Evolutionary conservation across 352 stramenopile genomes (phyloP), one percentile per base, ranked within the genome.

Genomic region (Pythium myriotylum): DNA sequence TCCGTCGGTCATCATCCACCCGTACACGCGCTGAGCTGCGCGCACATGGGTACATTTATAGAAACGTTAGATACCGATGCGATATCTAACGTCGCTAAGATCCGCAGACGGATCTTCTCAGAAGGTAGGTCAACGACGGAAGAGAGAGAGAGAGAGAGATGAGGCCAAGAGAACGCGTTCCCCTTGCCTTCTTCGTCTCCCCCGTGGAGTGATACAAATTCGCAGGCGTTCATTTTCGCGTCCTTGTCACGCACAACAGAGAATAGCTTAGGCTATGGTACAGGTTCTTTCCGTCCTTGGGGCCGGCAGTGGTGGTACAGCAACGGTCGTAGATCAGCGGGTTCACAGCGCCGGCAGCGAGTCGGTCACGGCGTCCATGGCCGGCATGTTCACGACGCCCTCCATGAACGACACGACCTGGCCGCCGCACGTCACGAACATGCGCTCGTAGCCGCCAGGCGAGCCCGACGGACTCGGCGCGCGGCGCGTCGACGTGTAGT

Each of bases 361-460:
- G 37, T 87, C 77, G 33, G 78, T 51, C 45, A 77, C 39, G 27
- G 68, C 79, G 50, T 88, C 82, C 46, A 81, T 74, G 32, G 73
- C 66, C 16, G 82, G 82, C 64, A 81, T 77, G 54, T 94, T 94
- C 37, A 91, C 77, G 39, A 94, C 84, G 45, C 84, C 84, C 19
- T 91, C 84, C 81, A 94, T 89, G 55, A 94, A 89, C 43, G 77
- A 89, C 52, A 94, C 81, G 32, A 92, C 73, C 51, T 94, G 84
- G 1, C 84, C 84, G 20, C 84, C 81, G 35, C 70, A 91, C 23
- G 84, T 94, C n/a, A 94, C 73, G 50, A 91, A 90, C 75, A 92
- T 89, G 52, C 81, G 84, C 57, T 88, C 79, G 5, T 62, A 62
- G 39, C 59, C 64, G 14, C 19, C 61, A 3, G 69, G 62, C 22